Base-by-base conservation (phyloP, 2,329 filamentous ascomycete species). In the Cryphonectria radicalis region DNA sequence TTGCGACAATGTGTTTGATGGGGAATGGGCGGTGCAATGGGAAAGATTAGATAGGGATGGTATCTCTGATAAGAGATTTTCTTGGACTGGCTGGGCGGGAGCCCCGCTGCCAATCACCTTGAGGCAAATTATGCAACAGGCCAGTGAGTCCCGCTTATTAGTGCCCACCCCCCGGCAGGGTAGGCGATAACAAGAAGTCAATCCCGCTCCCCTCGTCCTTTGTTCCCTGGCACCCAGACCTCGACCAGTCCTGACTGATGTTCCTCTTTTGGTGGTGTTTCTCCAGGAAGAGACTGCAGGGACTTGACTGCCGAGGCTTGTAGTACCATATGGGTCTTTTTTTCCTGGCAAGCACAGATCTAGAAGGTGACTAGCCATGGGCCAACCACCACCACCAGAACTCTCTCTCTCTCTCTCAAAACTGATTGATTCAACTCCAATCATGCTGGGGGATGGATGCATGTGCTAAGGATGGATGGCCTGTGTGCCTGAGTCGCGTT, bases 11-110 rank as follows among this genome's bases (percentile, higher is more conserved):
- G 32, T 65, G 63, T 65, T 66, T 66, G 68, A 60, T 53, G 63
- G 63, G 37, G 63, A 65, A 53, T 40, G 37, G 63, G 63, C 25
- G 28, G 42, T 62, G 32, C 66, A 60, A 60, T 64, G 22, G 65
- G 62, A 66, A 68, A 65, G 71, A 68, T 67, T 68, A 66, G 57
- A 67, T 53, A 65, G 62, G 60, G 70, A 55, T 63, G 63, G 43
- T 64, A 64, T 64, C 62, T 64, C 62, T 64, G 62, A 64, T 64
- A 64, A 64, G 62, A 64, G 62, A 64, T 64, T 64, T 64, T 64
- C 62, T 43, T n/a, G 37, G 37, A 13, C 62, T 28, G 62, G 62
- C 62, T 64, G 40, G 62, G 62, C 22, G 40, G 42, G 4, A 14
- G 37, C 35, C 37, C 37, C 37, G 37, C 37, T 22, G 22, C 62